Percentiles rank a stretch among this genome's conserved stretches.
These are phyloP conservation scores for Paraglomus brasilianum DNA, from an alignment of 192 early-diverging fungal species.

Conservation along the genomic window DNA sequence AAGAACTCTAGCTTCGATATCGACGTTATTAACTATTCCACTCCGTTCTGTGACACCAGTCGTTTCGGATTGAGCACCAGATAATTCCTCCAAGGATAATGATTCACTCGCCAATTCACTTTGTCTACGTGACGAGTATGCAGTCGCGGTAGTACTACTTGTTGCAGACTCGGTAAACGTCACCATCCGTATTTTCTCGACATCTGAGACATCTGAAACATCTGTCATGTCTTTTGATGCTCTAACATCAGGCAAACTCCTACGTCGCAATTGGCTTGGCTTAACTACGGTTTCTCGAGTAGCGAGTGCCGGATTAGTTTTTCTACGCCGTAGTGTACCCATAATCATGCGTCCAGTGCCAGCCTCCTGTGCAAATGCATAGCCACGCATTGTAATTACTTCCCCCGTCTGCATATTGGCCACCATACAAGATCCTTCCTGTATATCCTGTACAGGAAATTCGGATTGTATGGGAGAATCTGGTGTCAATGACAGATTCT, in stretches of 20 bases:
- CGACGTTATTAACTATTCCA: no score
- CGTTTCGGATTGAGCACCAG: no score
- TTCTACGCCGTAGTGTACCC: not conserved
- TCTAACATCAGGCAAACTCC: not conserved
- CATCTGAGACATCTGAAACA: not conserved
- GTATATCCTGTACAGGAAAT: not conserved
- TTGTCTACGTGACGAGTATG: no score
- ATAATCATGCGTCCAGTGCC: constrained; percentile 23
- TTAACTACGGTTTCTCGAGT: not conserved
- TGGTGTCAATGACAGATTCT: not conserved
- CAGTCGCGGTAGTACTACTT: not conserved
- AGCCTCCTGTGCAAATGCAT: constrained; percentile 31
- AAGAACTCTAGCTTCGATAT: no score
- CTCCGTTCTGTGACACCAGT: no score
- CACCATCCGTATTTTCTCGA: constrained; percentile 1
- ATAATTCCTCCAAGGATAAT: no score
- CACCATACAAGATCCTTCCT: not conserved
- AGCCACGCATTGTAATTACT: constrained; percentile 27
- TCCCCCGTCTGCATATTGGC: constrained; percentile 27
- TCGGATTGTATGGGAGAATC: not conserved
- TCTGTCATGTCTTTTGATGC: not conserved
- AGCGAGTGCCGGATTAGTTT: not conserved
- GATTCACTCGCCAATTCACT: no score
- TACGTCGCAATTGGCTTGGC: not conserved
- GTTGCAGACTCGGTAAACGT: not conserved